Base-by-base conservation (phyloP, 2,329 filamentous ascomycete species). In the Chaetomiaceae sp. region DNA sequence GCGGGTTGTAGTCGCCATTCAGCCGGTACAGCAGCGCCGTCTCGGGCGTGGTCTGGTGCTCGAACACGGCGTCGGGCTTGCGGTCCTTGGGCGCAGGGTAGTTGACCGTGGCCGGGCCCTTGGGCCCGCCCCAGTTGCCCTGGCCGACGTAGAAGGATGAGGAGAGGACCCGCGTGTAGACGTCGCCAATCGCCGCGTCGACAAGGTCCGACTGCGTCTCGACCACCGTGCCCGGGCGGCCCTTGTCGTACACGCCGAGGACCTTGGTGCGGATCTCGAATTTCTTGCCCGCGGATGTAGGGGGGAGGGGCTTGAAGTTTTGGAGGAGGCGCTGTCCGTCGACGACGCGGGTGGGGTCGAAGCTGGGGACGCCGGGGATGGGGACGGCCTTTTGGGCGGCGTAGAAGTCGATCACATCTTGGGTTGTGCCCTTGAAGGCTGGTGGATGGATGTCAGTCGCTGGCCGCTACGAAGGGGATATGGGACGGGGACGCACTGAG, bases 1-100 rank as follows among this genome's bases (percentile, higher is more conserved):
- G 83, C 25, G 91, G 91, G 75, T 96, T 96, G 73, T 96, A 96
- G 74, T 96, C 91, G 61, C 91, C 91, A 64, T 95, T 96, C 47
- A 96, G 80, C 59, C 89, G 81, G 71, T 94, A 94, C 51, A 94
- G 75, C 59, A 88, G 80, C 8, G 89, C 83, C 4, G 88, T 88
- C 73, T 91, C 83, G 49, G 75, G 66, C 23, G 75, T 87, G 4
- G 87, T 90, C 71, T 90, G 85, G 64, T 87, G 80, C 64, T 82
- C 80, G 61, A 88, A 81, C 6, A 83, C 79, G 39, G 76, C 81
- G 71, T 95, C 89, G 15, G 91, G 87, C 47, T 76, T 73, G 72
- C 83, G 83, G 59, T 78, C 85, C 67, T 85, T 74, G 7, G 66
- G 90, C 6, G 89, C 87, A 6, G 88, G 86, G 74, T 83, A 95